A percentile compares a stretch with the other conserved stretches of the same genome.
Evolutionary conservation across 768 basidiomycete genomes (phyloP).

Genomic region (Rhodotorula graminis): DNA sequence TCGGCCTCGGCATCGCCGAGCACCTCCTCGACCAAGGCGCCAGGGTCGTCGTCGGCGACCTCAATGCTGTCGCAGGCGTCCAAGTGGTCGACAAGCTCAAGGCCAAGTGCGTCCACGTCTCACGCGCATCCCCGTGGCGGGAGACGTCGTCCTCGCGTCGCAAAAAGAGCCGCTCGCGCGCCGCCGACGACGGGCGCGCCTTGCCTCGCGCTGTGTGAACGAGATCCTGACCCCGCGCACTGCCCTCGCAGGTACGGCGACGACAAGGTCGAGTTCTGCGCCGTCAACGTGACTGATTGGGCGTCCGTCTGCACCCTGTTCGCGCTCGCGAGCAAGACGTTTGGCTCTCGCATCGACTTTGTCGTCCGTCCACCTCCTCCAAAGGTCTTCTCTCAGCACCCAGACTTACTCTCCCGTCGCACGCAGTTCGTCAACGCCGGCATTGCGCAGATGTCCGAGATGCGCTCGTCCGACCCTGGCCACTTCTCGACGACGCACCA

Average conservation of each 20-base stretch:
- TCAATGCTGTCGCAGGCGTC: constrained; percentile 5
- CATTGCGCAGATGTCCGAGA: constrained; percentile 32
- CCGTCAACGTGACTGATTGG: constrained; percentile 24
- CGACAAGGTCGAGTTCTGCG: constrained; percentile 19
- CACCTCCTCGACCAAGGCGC: constrained; percentile 21
- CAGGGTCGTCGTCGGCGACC: constrained; percentile 25
- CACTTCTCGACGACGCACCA: constrained; percentile 25
- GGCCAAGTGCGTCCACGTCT: background rate
- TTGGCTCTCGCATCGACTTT: constrained; percentile 21
- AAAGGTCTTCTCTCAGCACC: background rate
- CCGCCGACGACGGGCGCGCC: too few relatives aligned
- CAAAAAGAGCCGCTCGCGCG: too few relatives aligned
- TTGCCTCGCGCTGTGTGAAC: too few relatives aligned
- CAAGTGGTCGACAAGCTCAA: constrained; percentile 14
- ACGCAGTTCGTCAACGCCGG: constrained; percentile 33
- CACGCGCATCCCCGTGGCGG: background rate
- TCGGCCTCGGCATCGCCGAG: constrained; percentile 28
- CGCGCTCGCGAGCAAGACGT: constrained; percentile 5
- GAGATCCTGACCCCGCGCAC: too few relatives aligned
- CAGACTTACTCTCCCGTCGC: too few relatives aligned
- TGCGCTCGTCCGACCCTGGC: constrained; percentile 25
- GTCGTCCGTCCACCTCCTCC: constrained; percentile 7
- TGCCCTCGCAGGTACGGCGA: background rate
- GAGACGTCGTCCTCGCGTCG: too few relatives aligned
- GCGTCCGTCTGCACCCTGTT: constrained; percentile 19